Evolutionary conservation across 192 early-diverging fungal genomes (phyloP).

Genomic region (Rhizoclosmatium globosum): DNA sequence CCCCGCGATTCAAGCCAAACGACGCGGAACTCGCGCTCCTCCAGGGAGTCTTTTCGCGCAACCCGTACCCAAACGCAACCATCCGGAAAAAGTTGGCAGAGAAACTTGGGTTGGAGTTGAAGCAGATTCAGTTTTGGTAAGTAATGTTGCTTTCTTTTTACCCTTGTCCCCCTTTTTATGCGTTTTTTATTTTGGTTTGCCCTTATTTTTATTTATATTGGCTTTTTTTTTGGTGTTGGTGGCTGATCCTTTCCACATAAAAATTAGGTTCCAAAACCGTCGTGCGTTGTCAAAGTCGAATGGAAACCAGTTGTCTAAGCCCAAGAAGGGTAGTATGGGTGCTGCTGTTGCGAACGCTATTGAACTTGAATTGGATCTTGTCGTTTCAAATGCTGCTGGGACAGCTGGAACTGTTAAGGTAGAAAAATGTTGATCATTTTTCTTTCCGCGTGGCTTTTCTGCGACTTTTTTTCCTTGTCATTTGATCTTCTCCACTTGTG

Average conservation of each 20-base stretch:
- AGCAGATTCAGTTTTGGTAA: conserved; percentile 31
- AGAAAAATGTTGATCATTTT: no score
- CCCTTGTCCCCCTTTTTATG: background rate
- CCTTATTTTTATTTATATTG: background rate
- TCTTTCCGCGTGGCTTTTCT: no score
- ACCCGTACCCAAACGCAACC: conserved; percentile 25
- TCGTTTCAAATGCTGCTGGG: no score
- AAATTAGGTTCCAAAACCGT: conserved; percentile 16
- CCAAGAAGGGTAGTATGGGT: conserved; percentile 3
- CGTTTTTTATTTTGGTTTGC: background rate
- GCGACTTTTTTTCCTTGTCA: no score
- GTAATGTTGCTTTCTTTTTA: background rate
- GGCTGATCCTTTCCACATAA: background rate
- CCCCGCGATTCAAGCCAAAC: conserved; percentile 23
- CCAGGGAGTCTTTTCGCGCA: background rate
- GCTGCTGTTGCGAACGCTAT: background rate
- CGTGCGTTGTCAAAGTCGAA: background rate
- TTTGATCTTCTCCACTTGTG: no score
- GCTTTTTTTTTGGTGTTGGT: background rate
- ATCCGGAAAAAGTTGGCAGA: conserved; percentile 5
- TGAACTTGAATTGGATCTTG: no score
- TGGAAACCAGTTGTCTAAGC: background rate
- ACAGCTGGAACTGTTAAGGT: no score
- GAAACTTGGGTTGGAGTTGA: conserved; percentile 4
- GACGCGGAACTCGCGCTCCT: conserved; percentile 13